Conservation (phyloP, 495 filamentous ascomycete species). For the Neurospora terricola region DNA sequence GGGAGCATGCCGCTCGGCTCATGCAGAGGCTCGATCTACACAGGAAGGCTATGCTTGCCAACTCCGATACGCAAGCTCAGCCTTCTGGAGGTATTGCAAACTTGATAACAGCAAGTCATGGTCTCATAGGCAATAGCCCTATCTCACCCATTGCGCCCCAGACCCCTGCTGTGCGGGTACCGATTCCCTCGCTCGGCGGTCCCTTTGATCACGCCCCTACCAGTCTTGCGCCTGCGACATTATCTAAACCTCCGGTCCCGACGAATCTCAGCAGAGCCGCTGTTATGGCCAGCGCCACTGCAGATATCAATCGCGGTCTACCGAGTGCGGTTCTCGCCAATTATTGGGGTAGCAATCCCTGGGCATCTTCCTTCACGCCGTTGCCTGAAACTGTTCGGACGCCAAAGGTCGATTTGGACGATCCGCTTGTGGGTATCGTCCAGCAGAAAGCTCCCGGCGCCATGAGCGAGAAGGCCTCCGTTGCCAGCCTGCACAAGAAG, state of each 20-base stretch:
- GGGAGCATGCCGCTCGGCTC: conserved; percentile 75
- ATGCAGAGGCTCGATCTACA: conserved; percentile 90
- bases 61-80: conserved; percentile 24
- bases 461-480: conserved; percentile 14
- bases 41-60: conserved; percentile 57
- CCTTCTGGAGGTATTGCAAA: conserved; percentile 68
- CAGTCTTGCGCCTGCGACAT: conserved; percentile 70
- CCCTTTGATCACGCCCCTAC: conserved; percentile 34
- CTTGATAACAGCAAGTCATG: conserved; percentile 78
- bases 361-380: conserved; percentile 64
- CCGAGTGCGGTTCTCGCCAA: conserved; percentile 84
- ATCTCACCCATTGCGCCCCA: conserved; percentile 14
- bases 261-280: conserved; percentile 84
- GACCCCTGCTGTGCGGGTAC: conserved; percentile 12
- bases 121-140: conserved; percentile 47
- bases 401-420: conserved; percentile 38
- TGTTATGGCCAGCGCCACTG: conserved; percentile 64
- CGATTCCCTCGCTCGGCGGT: conserved; percentile 6
- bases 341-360: conserved; percentile 80
- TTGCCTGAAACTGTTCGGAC: conserved; percentile 4
- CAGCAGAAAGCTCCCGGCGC: conserved; percentile 30
- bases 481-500: conserved; percentile 53
- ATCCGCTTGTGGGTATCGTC: conserved; percentile 33
- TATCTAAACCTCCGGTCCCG: conserved; percentile 75
- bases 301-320: conserved; percentile 57